Evolutionary conservation across 371 early-diverging fungal species (phyloP), one percentile per base, ranked within the genome.

Genomic region (Nematocida homosporus): DNA sequence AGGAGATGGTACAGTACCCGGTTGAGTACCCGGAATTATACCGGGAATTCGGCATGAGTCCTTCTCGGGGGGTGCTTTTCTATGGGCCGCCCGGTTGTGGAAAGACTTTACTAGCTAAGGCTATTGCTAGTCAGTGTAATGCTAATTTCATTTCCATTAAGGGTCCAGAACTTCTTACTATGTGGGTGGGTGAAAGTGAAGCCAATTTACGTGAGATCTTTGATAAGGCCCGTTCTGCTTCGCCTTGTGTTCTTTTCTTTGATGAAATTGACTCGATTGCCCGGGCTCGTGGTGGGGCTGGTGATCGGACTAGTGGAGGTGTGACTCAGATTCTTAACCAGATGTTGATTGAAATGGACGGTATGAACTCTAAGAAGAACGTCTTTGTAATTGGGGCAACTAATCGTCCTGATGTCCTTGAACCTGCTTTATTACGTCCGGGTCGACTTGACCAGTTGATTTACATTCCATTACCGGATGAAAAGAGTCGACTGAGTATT

Each of bases 101-200:
- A 87, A 99, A 99, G 86, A 99, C 99, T 10, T 86, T 98, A 78
- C 86, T 99, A 77, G 99, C 99, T 82, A 98, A 98, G 88, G 99
- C 99, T 34, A 94, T 99, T 81, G 99, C 99, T 78, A 94, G 94
- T 80, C 96, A 98, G 86, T 97, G 98, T 86, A 94, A 97, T 83
- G 97, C 98, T 83, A 99, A 98, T 86, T 99, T 99, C 83, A 97
- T 99, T 79, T 93, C 93, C 23, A 92, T 99, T 87, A 99, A 90
- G 88, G 99, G 98, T 56, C 99, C 99, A 54, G 99, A 99, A 85
- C 87, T 99, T 66, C 86, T 99, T 65, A 97, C 94, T 56, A 99
- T 95, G 97, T 99, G 95, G 94, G 95, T 98, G 79, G 99, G 99
- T 85, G 98, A 99, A 84, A 94, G 94, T 38, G 99, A 99, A 85